Evolutionary conservation across 768 basidiomycete species (phyloP).

Genomic region (Termitomyces titanicus): DNA sequence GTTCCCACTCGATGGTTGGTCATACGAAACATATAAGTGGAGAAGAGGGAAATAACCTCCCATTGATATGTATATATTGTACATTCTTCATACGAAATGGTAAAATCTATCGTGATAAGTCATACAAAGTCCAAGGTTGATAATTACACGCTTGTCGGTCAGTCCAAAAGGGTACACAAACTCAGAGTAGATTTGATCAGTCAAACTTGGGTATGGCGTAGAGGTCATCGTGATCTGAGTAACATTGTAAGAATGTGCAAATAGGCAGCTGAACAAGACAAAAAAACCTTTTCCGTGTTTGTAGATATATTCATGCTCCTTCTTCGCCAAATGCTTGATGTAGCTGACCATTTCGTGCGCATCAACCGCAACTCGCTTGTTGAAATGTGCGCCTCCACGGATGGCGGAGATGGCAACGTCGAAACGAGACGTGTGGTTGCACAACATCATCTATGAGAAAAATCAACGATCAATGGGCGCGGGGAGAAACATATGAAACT

Average conservation of each 20-base stretch:
- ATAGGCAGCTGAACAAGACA: neutral
- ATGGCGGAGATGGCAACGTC: slow-evolving; percentile 62
- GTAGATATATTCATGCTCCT: slow-evolving; percentile 60
- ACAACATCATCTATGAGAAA: slow-evolving; percentile 63
- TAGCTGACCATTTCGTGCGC: slow-evolving; percentile 55
- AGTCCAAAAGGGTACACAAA: too few relatives aligned
- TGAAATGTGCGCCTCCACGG: slow-evolving; percentile 47
- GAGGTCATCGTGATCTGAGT: slow-evolving; percentile 38
- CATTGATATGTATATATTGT: neutral
- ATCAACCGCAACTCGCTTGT: slow-evolving; percentile 50
- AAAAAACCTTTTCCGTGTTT: slow-evolving; percentile 48
- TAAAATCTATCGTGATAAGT: neutral
- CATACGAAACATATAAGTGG: too few relatives aligned
- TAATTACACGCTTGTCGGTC: neutral
- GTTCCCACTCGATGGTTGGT: too few relatives aligned
- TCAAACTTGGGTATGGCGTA: slow-evolving; percentile 47
- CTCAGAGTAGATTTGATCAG: neutral
- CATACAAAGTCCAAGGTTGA: neutral
- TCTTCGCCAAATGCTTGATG: slow-evolving; percentile 57
- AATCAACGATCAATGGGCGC: neutral
- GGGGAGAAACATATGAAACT: neutral
- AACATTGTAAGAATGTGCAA: neutral
- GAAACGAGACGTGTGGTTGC: slow-evolving; percentile 66
- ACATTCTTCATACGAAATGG: neutral
- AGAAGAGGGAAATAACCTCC: neutral